Percentiles rank a stretch among this genome's conserved stretches.
Conservation (phyloP, 2,329 filamentous ascomycete species). For the Beauveria sp. region DNA sequence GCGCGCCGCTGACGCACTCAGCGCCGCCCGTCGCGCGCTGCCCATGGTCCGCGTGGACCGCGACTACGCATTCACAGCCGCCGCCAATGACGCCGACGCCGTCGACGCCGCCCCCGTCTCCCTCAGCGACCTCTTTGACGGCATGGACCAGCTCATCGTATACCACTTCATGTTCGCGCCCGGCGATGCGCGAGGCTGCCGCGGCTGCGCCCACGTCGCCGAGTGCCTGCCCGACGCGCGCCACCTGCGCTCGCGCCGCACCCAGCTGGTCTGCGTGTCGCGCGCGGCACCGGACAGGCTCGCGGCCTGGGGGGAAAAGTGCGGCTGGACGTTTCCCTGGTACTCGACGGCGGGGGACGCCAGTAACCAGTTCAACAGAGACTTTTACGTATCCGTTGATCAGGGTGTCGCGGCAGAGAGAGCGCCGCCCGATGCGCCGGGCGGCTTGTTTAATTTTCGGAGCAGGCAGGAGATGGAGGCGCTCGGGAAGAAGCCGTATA, state of each 20-base stretch:
- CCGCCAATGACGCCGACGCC: slow-evolving; percentile 18
- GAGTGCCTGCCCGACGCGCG: slow-evolving; percentile 31
- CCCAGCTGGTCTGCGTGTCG: slow-evolving; percentile 31
- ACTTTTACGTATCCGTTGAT: slow-evolving; percentile 29
- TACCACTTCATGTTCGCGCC: slow-evolving; percentile 41
- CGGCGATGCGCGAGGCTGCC: slow-evolving; percentile 25
- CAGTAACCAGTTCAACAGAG: slow-evolving; percentile 30
- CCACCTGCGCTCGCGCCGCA: slow-evolving; percentile 30
- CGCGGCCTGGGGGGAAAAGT: slow-evolving; percentile 26
- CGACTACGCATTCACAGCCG: slow-evolving; percentile 27
- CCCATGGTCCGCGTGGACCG: slow-evolving; percentile 32
- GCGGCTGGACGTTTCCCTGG: slow-evolving; percentile 35
- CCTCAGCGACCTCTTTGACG: slow-evolving; percentile 25
- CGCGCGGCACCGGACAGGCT: slow-evolving; percentile 30
- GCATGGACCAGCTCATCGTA: slow-evolving; percentile 29
- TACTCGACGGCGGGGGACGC: slow-evolving; percentile 22
- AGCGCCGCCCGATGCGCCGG: slow-evolving; percentile 17
- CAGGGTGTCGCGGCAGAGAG: not conserved
- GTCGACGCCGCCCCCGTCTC: slow-evolving; percentile 16
- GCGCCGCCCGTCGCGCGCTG: slow-evolving; percentile 25
- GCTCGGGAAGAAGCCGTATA: slow-evolving; percentile 20
- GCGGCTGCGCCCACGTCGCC: slow-evolving; percentile 29
- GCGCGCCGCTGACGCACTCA: slow-evolving; percentile 22
- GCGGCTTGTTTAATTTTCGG: slow-evolving; percentile 19
- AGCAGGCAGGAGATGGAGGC: slow-evolving; percentile 19